Conservation (phyloP, 2,329 filamentous ascomycete genomes). For the Epichloe coenophiala region DNA sequence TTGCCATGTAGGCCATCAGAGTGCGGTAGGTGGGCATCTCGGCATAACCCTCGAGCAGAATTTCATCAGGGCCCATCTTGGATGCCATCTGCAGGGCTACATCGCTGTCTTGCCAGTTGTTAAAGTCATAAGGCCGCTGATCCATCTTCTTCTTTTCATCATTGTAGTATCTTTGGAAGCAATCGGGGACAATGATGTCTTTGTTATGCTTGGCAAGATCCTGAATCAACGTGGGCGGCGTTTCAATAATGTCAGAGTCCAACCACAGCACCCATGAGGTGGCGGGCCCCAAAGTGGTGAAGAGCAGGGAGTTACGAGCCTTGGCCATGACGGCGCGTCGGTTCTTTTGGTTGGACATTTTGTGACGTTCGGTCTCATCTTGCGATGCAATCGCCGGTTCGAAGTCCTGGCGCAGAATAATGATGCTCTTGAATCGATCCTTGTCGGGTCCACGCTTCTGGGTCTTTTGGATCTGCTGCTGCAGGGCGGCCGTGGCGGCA, state of each 20-base stretch:
- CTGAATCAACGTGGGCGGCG: conserved; percentile 72
- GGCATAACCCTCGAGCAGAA: conserved; percentile 82
- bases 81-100: conserved; percentile 61
- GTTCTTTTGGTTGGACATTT: conserved; percentile 76
- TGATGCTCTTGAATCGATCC: conserved; percentile 80
- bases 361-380: conserved; percentile 79
- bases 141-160: conserved; percentile 52
- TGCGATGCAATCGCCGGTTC: conserved; percentile 71
- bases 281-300: conserved; percentile 80
- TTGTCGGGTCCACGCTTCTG: conserved; percentile 65
- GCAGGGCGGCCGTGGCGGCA: conserved; percentile 65
- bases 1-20: conserved; percentile 75
- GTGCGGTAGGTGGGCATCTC: conserved; percentile 87
- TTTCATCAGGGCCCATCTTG: conserved; percentile 81
- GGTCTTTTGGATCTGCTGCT: conserved; percentile 72
- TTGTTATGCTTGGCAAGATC: conserved; percentile 81
- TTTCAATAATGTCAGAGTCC: conserved; percentile 84
- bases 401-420: conserved; percentile 90
- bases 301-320: conserved; percentile 85
- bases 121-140: conserved; percentile 87
- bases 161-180: conserved; percentile 77
- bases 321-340: conserved; percentile 83
- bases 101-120: conserved; percentile 89
- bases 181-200: conserved; percentile 88
- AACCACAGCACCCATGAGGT: conserved; percentile 97